Evolutionary conservation across 345 rosid species (phyloP).

Genomic region (Anastatica hierochuntica): DNA sequence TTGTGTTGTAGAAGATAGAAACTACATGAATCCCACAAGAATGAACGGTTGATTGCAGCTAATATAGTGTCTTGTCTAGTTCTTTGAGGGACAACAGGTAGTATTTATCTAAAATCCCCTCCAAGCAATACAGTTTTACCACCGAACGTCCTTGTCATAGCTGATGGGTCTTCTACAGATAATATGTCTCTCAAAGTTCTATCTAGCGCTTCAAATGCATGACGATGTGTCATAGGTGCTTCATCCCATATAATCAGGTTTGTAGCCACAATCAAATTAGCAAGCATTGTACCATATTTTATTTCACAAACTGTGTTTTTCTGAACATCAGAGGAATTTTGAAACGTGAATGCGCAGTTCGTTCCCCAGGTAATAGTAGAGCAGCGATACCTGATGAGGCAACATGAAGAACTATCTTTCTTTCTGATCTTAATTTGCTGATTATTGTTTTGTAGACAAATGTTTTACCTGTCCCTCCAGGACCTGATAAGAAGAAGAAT

Average conservation of each 20-base stretch:
- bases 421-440: background rate
- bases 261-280: background rate
- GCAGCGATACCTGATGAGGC: background rate
- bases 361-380: background rate
- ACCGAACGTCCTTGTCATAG: background rate
- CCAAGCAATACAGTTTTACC: background rate
- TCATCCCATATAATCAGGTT: background rate
- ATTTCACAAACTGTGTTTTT: background rate
- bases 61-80: background rate
- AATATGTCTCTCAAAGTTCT: background rate
- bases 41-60: background rate
- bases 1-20: background rate
- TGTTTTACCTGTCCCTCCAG: background rate
- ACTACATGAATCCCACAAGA: background rate
- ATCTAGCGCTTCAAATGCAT: background rate
- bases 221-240: background rate
- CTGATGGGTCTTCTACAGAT: background rate
- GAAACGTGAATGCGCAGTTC: background rate
- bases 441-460: background rate
- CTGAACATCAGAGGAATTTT: background rate
- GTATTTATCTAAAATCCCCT: no score
- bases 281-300: background rate
- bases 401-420: background rate
- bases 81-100: background rate
- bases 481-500: no score